Base-by-base conservation (phyloP, 2,329 filamentous ascomycete species). In the Colletotrichum tropicale region DNA sequence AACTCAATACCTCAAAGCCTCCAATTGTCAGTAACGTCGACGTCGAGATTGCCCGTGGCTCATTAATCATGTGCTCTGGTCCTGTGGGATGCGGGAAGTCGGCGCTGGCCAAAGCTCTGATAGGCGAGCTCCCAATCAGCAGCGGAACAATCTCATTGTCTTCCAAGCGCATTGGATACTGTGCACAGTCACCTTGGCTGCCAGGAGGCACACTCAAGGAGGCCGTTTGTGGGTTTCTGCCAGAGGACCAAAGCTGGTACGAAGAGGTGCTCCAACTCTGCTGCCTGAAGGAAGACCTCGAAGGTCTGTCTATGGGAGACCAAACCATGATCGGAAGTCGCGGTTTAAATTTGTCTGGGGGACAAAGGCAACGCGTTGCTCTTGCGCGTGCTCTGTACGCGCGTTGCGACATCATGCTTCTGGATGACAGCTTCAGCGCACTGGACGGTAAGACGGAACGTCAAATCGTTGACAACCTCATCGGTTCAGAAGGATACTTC, bases 211-310 rank as follows among this genome's bases (percentile, higher is more conserved):
- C 74, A 36, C 64, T 82, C 26, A 76, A 77, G 34, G 70, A 79
- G 7, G 77, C 76, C 13, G 77, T 82, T 10, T 68, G 71, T 10
- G 78, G 76, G 64, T 76, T 66, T n/a, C 16, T 36, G 18, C 36
- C 73, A 56, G 1, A 77, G 75, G 6, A 82, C 84, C 7, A 76
- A 77, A 1, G 26, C 43, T 83, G 85, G 79, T 86, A 86, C 1
- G 30, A 84, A 3, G 74, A 81, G 15, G 82, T 83, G 18, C 12
- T 79, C 6, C 76, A 68, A 16, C 76, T 77, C 3, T 80, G 78
- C 30, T 78, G 76, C 16, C 61, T 80, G 10, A 62, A 71, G 3
- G 64, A 76, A 26, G 79, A 80, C 56, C 32, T 80, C 30, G 24
- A 24, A 12, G 30, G 13, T 8, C 75, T 83, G n/a, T 74, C 80